Evolutionary conservation across 495 filamentous ascomycete species (phyloP), one percentile per base, ranked within the genome.

Genomic region (Penicillium paxilli): DNA sequence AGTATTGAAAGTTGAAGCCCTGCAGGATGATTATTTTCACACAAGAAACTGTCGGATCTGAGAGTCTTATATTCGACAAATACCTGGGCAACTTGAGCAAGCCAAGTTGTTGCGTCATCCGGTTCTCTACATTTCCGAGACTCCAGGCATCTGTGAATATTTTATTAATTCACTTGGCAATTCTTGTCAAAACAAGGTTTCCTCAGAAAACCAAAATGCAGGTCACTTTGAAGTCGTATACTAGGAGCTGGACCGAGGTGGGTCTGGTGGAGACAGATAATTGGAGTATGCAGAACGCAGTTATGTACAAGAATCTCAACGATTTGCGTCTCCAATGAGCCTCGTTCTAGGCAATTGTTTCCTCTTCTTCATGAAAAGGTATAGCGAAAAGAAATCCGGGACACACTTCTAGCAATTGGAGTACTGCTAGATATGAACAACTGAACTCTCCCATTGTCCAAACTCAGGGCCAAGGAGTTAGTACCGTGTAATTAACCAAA

Each of bases 81-180:
- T n/a, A n/a, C n/a, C n/a, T 5, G 33, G n/a, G 47, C n/a, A 8
- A 11, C 14, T 37, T 14, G 14, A 37, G 33, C 33, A 37, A 14
- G n/a, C 6, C 6, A 4, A 37, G 3, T 23, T 11, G 21, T 42
- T 42, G 40, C 40, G 19, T 42, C 19, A 42, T 42, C 21, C 19
- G 40, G 40, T 12, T 23, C 23, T 42, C 12, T n/a, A 20, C 19
- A 9, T 21, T 22, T 23, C 40, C 40, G 20, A 42, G 40, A 42
- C 28, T 38, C 20, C 38, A 37, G 47, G 47, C 17, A 16, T 79
- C 12, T 78, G 78, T 6, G 81, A 79, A 38, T 16, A 14, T 5
- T 38, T 14, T 16, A 38, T 38, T 9, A 16, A 9, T 19, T 9
- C 8, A 16, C 35, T 38, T 38, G 35, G 35, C 35, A 19, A n/a